Conservation (phyloP, 345 rosid species). For the Arabis alpina region DNA sequence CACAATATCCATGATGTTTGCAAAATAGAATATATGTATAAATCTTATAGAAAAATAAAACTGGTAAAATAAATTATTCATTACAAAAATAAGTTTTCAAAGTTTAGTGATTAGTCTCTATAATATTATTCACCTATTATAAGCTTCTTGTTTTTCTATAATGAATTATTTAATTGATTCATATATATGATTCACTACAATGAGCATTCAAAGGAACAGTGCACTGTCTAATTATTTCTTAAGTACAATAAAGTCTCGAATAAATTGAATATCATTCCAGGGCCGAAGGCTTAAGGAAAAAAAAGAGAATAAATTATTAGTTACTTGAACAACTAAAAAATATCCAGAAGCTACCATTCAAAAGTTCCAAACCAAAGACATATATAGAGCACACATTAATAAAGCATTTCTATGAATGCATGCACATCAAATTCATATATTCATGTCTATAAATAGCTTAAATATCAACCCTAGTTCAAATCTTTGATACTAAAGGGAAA, state of each 20-base stretch:
- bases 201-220: not conserved
- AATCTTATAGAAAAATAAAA: not conserved
- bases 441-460: conserved; percentile 29
- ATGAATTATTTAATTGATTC: not conserved
- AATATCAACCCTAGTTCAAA: conserved; percentile 30
- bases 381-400: conserved; percentile 2
- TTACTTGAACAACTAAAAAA: conserved; percentile 17
- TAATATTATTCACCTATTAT: not conserved
- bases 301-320: conserved; percentile 5
- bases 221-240: conserved; percentile 17
- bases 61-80: not conserved
- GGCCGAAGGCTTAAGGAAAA: not conserved
- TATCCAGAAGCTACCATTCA: conserved; percentile 7
- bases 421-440: conserved; percentile 30
- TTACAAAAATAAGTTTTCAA: not conserved
- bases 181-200: conserved; percentile 15
- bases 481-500: conserved; percentile 26
- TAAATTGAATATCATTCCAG: conserved; percentile 20
- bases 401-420: conserved; percentile 30
- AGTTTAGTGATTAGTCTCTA: not conserved
- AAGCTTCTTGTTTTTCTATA: not conserved
- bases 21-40: not conserved
- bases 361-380: conserved; percentile 1
- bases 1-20: conserved; percentile 15
- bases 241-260: not conserved